phyloP scores from a whole-genome alignment of 306 rosid species.

The Phaseolus lunatus region DNA sequence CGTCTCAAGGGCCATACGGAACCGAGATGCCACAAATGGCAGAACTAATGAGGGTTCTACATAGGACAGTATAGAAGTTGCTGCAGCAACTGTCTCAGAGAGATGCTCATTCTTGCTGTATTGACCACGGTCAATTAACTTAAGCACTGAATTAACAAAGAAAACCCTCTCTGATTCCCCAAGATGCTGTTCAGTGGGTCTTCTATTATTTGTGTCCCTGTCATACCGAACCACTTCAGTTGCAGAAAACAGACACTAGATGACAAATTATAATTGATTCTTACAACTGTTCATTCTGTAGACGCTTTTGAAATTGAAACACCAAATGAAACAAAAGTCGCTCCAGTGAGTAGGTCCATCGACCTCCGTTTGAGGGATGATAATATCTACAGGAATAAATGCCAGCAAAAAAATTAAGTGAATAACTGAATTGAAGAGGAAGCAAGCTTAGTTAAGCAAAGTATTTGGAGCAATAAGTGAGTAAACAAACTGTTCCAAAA shows the following conservation, averaged over 20 bases:
- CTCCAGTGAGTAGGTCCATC: conserved; percentile 94
- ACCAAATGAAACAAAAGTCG: conserved; percentile 86
- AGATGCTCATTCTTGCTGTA: conserved; percentile 98
- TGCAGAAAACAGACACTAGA: conserved; percentile 43
- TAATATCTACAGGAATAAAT: conserved; percentile 71
- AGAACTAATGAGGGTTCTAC: conserved; percentile 94
- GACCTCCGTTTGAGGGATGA: conserved; percentile 99
- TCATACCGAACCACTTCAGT: conserved; percentile 53
- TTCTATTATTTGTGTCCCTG: conserved; percentile 62
- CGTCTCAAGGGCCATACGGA: conserved; percentile 99
- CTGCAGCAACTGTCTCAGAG: conserved; percentile 94
- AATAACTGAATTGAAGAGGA: conserved; percentile 37
- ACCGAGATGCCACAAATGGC: conserved; percentile 97
- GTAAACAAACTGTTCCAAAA: conserved; percentile 96
- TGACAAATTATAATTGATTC: conserved; percentile 45
- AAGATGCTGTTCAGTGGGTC: conserved; percentile 60
- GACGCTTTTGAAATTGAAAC: conserved; percentile 85
- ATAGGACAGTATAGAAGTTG: conserved; percentile 91
- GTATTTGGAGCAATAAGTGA: conserved; percentile 46
- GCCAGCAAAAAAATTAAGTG: conserved; percentile 27
- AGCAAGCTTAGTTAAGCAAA: conserved; percentile 13
- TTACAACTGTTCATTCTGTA: conserved; percentile 85
- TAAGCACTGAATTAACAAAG: conserved; percentile 83
- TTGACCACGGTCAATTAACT: conserved; percentile 96
- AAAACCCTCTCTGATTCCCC: conserved; percentile 82